These are phyloP conservation scores for Podospora pseudocomata DNA, from an alignment of 495 filamentous ascomycete species.

Conservation along the genomic window DNA sequence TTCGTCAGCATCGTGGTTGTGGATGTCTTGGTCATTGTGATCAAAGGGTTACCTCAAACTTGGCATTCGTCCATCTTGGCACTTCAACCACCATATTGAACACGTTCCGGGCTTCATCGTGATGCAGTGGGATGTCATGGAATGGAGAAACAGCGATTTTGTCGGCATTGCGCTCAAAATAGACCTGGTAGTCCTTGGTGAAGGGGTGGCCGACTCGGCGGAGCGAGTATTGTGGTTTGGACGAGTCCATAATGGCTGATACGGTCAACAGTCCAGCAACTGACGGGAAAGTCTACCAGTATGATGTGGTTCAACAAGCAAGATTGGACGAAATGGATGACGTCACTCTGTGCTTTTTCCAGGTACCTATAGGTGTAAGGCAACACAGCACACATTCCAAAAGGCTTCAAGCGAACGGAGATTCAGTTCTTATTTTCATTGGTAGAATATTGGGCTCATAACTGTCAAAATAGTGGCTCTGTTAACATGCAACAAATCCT, in stretches of 20 bases:
- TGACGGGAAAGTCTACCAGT: neutral
- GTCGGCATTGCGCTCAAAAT: conserved; percentile 23
- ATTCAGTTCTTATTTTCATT: too few species aligned
- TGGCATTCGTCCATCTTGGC: conserved; percentile 30
- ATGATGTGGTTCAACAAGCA: neutral
- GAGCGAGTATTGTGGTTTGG: conserved; percentile 15
- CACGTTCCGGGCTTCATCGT: conserved; percentile 19
- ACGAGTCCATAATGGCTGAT: neutral
- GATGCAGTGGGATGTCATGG: conserved; percentile 32
- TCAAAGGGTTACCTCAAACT: conserved; percentile 24
- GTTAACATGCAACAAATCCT: too few species aligned
- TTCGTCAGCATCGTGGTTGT: neutral
- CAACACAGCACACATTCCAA: neutral
- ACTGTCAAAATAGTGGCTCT: too few species aligned
- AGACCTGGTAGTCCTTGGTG: conserved; percentile 27
- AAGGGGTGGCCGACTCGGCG: conserved; percentile 19
- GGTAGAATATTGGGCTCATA: too few species aligned
- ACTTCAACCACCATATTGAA: conserved; percentile 34
- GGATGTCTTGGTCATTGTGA: neutral
- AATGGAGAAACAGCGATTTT: conserved; percentile 27
- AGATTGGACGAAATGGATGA: neutral
- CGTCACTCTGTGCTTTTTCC: neutral
- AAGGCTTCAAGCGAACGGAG: too few species aligned
- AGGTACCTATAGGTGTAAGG: neutral
- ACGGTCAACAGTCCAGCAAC: neutral